A percentile compares a stretch with the other conserved stretches of the same genome.
These are phyloP conservation scores for Hordeum vulgare DNA, from an alignment of 176 grass and related monocot species.

Conservation along the genomic window MorexV3_pseudomolecules_assembly NC_058520.1:529947666-529948165, in stretches of 20 bases:
- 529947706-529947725: not conserved
- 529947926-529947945: not conserved
- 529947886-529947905: not conserved
- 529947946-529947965: not conserved
- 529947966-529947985: not conserved
- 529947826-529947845: not conserved
- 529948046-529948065: conserved; percentile 57
- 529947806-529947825: not conserved
- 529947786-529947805: too few species aligned
- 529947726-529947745: too few species aligned
- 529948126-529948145: not conserved
- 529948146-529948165: not conserved
- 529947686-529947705: not conserved
- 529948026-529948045: conserved; percentile 62
- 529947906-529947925: not conserved
- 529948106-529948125: conserved; percentile 3
- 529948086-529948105: conserved; percentile 49
- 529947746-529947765: too few species aligned
- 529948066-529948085: conserved; percentile 50
- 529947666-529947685: not conserved
- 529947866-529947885: not conserved
- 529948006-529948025: conserved; percentile 63
- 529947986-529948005: conserved; percentile 18
- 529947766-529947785: too few species aligned
- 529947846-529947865: conserved; percentile 8